These are phyloP conservation scores for Gossypium longicalyx DNA, from an alignment of 345 rosid species.

Conservation along the genomic window DNA sequence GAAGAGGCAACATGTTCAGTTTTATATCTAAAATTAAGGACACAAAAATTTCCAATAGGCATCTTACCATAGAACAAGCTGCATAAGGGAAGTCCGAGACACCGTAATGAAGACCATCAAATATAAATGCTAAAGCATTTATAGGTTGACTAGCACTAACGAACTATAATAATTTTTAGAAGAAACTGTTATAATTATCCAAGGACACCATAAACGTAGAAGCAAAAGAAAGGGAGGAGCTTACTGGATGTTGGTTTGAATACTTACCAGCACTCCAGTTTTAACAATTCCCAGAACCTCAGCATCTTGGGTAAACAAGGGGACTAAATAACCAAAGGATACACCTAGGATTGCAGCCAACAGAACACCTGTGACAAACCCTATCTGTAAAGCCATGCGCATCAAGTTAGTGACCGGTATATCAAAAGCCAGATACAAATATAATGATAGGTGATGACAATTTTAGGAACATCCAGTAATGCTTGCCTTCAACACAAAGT, in stretches of 20 bases:
- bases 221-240: neutral
- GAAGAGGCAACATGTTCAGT: neutral
- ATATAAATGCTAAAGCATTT: conserved; percentile 82
- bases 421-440: neutral
- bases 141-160: conserved; percentile 88
- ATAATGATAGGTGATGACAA: neutral
- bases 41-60: neutral
- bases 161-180: conserved; percentile 40
- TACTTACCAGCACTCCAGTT: conserved; percentile 70
- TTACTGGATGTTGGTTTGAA: neutral
- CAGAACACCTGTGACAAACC: conserved; percentile 55
- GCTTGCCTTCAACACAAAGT: conserved; percentile 68
- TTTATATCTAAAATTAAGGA: neutral
- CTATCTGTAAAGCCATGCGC: conserved; percentile 50
- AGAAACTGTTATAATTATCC: neutral
- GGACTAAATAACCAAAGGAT: conserved; percentile 64
- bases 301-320: conserved; percentile 75
- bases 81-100: conserved; percentile 90
- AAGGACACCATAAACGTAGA: neutral
- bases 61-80: conserved; percentile 73
- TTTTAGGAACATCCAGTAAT: conserved; percentile 11
- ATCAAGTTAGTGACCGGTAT: conserved; percentile 12
- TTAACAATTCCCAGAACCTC: conserved; percentile 64
- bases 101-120: conserved; percentile 93
- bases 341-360: conserved; percentile 67